Conservation (phyloP, 257 asterid species). For the Nicotiana undulata region DNA sequence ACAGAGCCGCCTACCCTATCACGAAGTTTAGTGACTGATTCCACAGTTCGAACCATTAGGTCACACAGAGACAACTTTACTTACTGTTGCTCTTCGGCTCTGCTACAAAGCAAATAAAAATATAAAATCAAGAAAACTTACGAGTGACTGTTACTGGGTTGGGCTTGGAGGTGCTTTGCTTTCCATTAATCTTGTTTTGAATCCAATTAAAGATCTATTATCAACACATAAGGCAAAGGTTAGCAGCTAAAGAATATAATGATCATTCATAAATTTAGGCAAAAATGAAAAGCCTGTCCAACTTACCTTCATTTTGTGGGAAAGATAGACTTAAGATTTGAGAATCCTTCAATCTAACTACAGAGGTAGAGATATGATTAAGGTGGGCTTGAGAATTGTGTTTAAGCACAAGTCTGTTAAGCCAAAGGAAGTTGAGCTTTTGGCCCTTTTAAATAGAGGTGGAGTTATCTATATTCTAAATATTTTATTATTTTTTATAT, state of each 20-base stretch:
- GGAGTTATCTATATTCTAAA: not conserved
- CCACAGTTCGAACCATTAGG: not conserved
- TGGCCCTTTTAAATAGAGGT: constrained; percentile 22
- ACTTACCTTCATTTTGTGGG: constrained; percentile 49
- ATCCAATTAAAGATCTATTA: constrained; percentile 72
- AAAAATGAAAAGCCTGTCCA: not conserved
- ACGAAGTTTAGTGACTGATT: no score
- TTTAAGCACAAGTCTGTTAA: constrained; percentile 25
- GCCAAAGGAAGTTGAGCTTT: constrained; percentile 13
- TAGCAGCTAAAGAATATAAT: not conserved
- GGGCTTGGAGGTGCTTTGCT: constrained; percentile 18
- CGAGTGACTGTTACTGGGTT: constrained; percentile 23
- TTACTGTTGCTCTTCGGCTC: no score
- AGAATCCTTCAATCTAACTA: constrained; percentile 5
- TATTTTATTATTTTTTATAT: not conserved
- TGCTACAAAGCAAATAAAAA: not conserved
- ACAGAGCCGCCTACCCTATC: no score
- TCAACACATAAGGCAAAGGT: not conserved
- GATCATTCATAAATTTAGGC: not conserved
- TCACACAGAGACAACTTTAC: no score
- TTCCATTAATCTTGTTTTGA: constrained; percentile 44
- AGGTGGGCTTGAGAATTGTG: constrained; percentile 13
- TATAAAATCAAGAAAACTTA: constrained; percentile 20
- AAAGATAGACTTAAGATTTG: not conserved
- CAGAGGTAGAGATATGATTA: constrained; percentile 1